Conservation (phyloP, 2,329 filamentous ascomycete genomes). For the Nothophoma quercina region DNA sequence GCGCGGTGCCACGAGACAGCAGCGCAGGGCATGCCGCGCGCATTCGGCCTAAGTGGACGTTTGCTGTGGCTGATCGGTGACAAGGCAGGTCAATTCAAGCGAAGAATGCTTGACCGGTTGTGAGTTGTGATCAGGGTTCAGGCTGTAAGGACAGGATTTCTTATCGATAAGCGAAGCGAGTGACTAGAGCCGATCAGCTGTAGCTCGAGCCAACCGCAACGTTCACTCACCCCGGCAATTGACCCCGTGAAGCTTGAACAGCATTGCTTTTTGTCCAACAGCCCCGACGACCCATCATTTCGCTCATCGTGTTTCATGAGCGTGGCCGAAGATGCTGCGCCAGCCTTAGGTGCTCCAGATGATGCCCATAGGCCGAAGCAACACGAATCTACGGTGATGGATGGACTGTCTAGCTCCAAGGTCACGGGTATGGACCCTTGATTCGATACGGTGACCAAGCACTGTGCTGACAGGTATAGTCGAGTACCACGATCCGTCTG, state of each 20-base stretch:
- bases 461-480: conserved; percentile 62
- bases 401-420: conserved; percentile 57
- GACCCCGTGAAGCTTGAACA: conserved; percentile 30
- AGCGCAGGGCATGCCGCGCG: not conserved
- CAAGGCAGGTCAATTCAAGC: not conserved
- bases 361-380: conserved; percentile 42
- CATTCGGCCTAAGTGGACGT: not conserved
- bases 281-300: not conserved
- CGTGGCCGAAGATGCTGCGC: conserved; percentile 48
- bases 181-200: conserved; percentile 12
- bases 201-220: conserved; percentile 24
- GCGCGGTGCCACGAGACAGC: not conserved
- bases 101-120: not conserved
- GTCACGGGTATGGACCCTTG: conserved; percentile 54
- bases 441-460: not conserved
- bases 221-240: conserved; percentile 29
- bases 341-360: conserved; percentile 46
- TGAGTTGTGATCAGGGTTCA: conserved; percentile 4
- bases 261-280: conserved; percentile 15
- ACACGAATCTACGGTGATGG: conserved; percentile 47
- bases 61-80: not conserved
- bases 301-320: conserved; percentile 40
- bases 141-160: conserved; percentile 14
- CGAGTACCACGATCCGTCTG: conserved; percentile 94
- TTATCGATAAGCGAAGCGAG: conserved; percentile 21